A percentile compares a stretch with the other conserved stretches of the same genome.
phyloP scores from a whole-genome alignment of 2,329 filamentous ascomycete genomes.

The Didymellaceae sp. region DNA sequence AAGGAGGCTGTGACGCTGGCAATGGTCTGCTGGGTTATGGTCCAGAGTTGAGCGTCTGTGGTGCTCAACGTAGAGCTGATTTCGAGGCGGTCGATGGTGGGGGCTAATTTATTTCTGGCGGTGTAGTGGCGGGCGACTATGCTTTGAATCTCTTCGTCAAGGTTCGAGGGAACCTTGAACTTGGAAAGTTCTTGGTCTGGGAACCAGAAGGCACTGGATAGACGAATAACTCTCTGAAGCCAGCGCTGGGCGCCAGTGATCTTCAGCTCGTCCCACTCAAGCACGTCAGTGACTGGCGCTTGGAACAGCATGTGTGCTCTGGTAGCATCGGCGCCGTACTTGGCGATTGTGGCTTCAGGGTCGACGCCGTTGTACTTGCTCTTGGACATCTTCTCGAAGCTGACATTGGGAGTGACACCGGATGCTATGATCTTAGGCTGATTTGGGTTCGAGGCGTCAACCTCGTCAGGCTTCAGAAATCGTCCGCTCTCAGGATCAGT shows the following conservation, averaged over 20 bases:
- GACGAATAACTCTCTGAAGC: constrained; percentile 71
- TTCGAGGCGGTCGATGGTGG: too few species aligned
- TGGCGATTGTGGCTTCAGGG: constrained; percentile 72
- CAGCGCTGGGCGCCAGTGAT: constrained; percentile 83
- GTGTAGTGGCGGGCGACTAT: constrained; percentile 21
- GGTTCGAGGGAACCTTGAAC: constrained; percentile 29
- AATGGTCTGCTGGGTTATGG: constrained; percentile 71
- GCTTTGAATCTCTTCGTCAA: constrained; percentile 31
- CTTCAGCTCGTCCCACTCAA: constrained; percentile 87
- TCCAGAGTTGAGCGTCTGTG: constrained; percentile 66
- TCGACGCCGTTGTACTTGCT: constrained; percentile 93
- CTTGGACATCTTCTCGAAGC: constrained; percentile 93
- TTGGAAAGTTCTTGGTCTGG: constrained; percentile 32
- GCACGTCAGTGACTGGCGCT: constrained; percentile 79
- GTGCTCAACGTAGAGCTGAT: background rate
- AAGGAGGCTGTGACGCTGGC: constrained; percentile 71
- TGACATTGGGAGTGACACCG: constrained; percentile 64
- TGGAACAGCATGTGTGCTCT: constrained; percentile 89
- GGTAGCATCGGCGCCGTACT: constrained; percentile 82
- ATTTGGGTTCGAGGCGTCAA: constrained; percentile 70
- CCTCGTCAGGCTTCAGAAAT: constrained; percentile 78
- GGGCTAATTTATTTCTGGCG: background rate
- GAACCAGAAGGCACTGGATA: constrained; percentile 45
- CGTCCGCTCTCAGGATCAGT: constrained; percentile 75
- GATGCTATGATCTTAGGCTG: constrained; percentile 68